Conservation (phyloP, 768 basidiomycete genomes). For the Leccinum uliginosum region DNA sequence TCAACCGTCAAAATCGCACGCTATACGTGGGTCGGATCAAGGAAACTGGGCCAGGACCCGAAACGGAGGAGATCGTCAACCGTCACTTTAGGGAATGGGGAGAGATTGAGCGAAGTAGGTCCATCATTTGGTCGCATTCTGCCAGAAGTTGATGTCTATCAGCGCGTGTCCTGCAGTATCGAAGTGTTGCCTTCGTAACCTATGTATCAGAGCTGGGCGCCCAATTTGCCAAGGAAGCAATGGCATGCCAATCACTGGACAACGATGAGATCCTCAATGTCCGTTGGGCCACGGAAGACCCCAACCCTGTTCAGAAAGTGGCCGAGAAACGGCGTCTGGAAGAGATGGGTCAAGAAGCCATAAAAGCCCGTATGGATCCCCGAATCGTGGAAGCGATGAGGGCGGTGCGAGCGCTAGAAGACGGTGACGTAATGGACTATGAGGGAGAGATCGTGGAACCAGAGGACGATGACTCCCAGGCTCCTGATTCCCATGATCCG, state of each 20-base stretch:
- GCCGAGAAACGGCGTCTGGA: conserved; percentile 81
- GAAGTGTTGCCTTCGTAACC: conserved; percentile 96
- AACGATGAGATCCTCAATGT: conserved; percentile 98
- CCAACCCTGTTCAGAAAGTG: conserved; percentile 87
- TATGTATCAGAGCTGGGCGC: conserved; percentile 83
- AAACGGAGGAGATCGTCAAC: conserved; percentile 87
- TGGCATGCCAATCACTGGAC: conserved; percentile 97
- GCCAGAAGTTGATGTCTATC: conserved; percentile 8
- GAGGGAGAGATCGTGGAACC: conserved; percentile 32
- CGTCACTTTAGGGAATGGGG: conserved; percentile 98
- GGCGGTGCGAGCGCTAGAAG: conserved; percentile 82
- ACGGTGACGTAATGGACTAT: conserved; percentile 48
- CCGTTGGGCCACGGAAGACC: conserved; percentile 98
- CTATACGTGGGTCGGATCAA: conserved; percentile 93
- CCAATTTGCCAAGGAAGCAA: conserved; percentile 96
- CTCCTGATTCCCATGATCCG: conserved; percentile 30
- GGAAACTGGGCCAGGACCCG: conserved; percentile 81
- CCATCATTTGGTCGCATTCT: background rate
- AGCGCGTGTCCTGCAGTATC: conserved; percentile 91
- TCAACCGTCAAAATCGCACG: conserved; percentile 90
- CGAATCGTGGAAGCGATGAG: conserved; percentile 87
- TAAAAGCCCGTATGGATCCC: conserved; percentile 80
- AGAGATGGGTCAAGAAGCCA: conserved; percentile 81
- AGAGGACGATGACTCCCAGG: conserved; percentile 34
- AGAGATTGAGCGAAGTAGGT: conserved; percentile 84